A percentile compares a stretch with the other conserved stretches of the same genome.
Evolutionary conservation across 345 rosid genomes (phyloP).

Genomic region (Draba incana): DNA sequence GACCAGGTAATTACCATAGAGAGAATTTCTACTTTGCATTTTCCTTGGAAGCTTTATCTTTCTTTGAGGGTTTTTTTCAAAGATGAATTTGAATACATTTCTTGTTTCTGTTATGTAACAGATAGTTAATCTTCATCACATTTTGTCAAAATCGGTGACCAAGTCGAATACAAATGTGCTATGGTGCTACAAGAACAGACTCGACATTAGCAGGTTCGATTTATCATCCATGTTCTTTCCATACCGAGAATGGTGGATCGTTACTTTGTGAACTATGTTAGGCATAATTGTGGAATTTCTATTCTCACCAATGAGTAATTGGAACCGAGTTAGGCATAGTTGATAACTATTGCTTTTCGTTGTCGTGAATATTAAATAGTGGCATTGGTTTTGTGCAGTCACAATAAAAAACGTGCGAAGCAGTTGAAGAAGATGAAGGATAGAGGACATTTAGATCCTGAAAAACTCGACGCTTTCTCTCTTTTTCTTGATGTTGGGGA

Average conservation of each 20-base stretch:
- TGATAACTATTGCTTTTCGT: not conserved
- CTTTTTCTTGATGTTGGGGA: conserved; percentile 88
- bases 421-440: conserved; percentile 86
- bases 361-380: conserved; percentile 13
- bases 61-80: not conserved
- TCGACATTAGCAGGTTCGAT: conserved; percentile 90
- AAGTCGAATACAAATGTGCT: conserved; percentile 73
- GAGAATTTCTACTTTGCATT: conserved; percentile 35
- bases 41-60: not conserved
- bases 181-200: conserved; percentile 95
- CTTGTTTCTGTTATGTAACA: conserved; percentile 30
- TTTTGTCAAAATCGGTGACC: conserved; percentile 73
- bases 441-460: conserved; percentile 91
- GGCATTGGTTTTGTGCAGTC: conserved; percentile 58
- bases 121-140: conserved; percentile 94
- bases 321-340: not conserved
- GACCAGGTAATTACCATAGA: conserved; percentile 42
- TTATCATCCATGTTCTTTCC: conserved; percentile 24
- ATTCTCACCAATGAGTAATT: not conserved
- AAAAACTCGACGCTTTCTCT: conserved; percentile 85
- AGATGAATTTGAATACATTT: conserved; percentile 7
- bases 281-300: not conserved
- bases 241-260: conserved; percentile 3
- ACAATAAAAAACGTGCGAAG: conserved; percentile 83
- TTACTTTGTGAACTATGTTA: not conserved